These are phyloP conservation scores for Didymella keratinophila DNA, from an alignment of 2,329 filamentous ascomycete genomes.

Conservation along the genomic window DNA sequence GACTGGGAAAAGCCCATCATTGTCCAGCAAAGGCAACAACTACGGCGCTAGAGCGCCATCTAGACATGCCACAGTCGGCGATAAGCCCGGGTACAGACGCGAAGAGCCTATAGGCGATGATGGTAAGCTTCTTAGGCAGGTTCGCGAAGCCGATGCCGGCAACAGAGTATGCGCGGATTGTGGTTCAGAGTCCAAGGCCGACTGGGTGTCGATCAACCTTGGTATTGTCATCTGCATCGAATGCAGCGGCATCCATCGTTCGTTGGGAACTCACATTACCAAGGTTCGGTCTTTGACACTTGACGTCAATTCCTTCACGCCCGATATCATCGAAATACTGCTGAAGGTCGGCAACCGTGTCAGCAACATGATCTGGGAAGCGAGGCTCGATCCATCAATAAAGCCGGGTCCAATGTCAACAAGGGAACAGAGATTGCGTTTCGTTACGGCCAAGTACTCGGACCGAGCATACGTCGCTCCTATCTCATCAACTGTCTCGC, in stretches of 20 bases:
- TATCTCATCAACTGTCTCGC: slow-evolving; percentile 76
- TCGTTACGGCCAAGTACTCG: slow-evolving; percentile 95
- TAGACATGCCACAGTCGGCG: slow-evolving; percentile 89
- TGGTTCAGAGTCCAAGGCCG: slow-evolving; percentile 87
- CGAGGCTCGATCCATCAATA: slow-evolving; percentile 73
- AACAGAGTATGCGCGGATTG: slow-evolving; percentile 97
- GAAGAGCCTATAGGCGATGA: slow-evolving; percentile 81
- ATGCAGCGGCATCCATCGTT: slow-evolving; percentile 96
- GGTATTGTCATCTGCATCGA: slow-evolving; percentile 97
- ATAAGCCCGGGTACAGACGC: slow-evolving; percentile 75
- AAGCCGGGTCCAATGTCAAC: slow-evolving; percentile 82
- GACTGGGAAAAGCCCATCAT: slow-evolving; percentile 86
- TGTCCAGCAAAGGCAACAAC: slow-evolving; percentile 65
- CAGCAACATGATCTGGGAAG: slow-evolving; percentile 97
- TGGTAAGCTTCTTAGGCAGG: slow-evolving; percentile 83
- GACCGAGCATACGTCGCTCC: slow-evolving; percentile 83
- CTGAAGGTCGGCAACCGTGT: slow-evolving; percentile 91
- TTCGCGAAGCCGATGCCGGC: slow-evolving; percentile 89
- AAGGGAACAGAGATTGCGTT: slow-evolving; percentile 88
- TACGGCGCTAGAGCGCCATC: slow-evolving; percentile 68
- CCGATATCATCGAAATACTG: slow-evolving; percentile 94
- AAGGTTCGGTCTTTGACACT: slow-evolving; percentile 95
- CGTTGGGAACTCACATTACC: slow-evolving; percentile 95
- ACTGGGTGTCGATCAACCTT: slow-evolving; percentile 99
- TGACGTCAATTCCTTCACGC: slow-evolving; percentile 94